Evolutionary conservation across 2,329 filamentous ascomycete species (phyloP), one percentile per base, ranked within the genome.

Genomic region (Venturia pyrina): DNA sequence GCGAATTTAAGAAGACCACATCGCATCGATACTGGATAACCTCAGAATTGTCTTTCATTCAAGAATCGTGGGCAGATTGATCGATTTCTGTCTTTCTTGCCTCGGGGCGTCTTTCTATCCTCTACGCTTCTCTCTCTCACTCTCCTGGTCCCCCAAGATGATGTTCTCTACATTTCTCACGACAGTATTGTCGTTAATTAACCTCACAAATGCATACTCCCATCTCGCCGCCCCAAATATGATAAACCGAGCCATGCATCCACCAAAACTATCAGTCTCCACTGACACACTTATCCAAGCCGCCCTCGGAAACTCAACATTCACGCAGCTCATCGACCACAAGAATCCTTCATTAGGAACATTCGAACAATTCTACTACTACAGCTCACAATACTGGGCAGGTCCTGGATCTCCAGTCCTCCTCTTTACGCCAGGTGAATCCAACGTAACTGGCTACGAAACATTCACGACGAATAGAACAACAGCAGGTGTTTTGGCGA

Each of bases 321-420:
- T 85, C 67, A 72, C 81, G 68, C 85, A 87, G 72, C 76, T 83
- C 65, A 81, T 87, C 62, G 84, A 88, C 70, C 85, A 88, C 73
- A 73, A 78, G 5, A 76, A 85, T 69, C 83, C 83, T 0, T 75
- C 75, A n/a, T 73, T 83, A 15, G 83, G 83, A 13, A 85, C 80
- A 0, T 85, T 85, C 69, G 74, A 77, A 37, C 82, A 85, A 73
- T 77, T 79, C 53, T 85, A 80, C 71, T 84, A 78, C 76, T 85
- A 78, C 71, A 81, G 79, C 69, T 75, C 77, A 0, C 77, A 81
- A 46, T 81, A 73, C 69, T 86, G 82, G 81, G 75, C 75, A 15
- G 84, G 83, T 0, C 80, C 82, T 59, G 81, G 83, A 1, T 83
- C 81, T 24, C 83, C 84, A 7, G 79, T 84, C 37, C 74, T 83